Conservation (phyloP, 768 basidiomycete genomes). For the Suillus sp. region DNA sequence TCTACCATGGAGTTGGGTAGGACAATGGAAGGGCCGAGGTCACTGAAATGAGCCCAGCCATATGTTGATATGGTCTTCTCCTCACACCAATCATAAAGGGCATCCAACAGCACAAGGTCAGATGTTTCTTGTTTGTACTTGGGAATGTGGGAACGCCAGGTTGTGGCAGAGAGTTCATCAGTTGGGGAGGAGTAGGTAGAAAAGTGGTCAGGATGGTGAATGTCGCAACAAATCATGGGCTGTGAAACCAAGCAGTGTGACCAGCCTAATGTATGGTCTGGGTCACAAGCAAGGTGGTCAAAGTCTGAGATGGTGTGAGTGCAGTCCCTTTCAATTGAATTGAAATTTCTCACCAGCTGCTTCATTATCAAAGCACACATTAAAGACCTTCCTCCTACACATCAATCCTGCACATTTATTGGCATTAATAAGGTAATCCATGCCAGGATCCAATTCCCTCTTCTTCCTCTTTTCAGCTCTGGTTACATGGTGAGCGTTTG, state of each 20-base stretch:
- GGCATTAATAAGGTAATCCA: slow-evolving; percentile 36
- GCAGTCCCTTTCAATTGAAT: not conserved
- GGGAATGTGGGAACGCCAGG: slow-evolving; percentile 9
- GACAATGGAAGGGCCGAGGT: slow-evolving; percentile 18
- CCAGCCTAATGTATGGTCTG: slow-evolving; percentile 14
- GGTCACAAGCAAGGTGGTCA: slow-evolving; percentile 14
- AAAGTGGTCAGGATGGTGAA: slow-evolving; percentile 23
- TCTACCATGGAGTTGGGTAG: slow-evolving; percentile 17
- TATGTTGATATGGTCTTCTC: slow-evolving; percentile 6
- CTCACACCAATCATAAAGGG: slow-evolving; percentile 18
- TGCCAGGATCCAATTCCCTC: slow-evolving; percentile 17
- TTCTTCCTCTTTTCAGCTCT: slow-evolving; percentile 3
- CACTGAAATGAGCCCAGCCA: slow-evolving; percentile 9
- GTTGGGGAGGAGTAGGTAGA: not conserved
- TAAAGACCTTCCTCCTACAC: slow-evolving; percentile 20
- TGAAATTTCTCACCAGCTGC: slow-evolving; percentile 18
- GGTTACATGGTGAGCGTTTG: no score
- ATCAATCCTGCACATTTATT: slow-evolving; percentile 8
- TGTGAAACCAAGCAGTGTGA: slow-evolving; percentile 15
- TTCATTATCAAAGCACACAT: slow-evolving; percentile 26
- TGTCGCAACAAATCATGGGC: slow-evolving; percentile 26
- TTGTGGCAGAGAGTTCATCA: not conserved
- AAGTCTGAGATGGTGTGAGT: slow-evolving; percentile 8
- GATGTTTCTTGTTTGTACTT: slow-evolving; percentile 5
- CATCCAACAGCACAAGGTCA: slow-evolving; percentile 7